Conservation (phyloP, 2,329 filamentous ascomycete species). For the Hirsutella rhossiliensis region DNA sequence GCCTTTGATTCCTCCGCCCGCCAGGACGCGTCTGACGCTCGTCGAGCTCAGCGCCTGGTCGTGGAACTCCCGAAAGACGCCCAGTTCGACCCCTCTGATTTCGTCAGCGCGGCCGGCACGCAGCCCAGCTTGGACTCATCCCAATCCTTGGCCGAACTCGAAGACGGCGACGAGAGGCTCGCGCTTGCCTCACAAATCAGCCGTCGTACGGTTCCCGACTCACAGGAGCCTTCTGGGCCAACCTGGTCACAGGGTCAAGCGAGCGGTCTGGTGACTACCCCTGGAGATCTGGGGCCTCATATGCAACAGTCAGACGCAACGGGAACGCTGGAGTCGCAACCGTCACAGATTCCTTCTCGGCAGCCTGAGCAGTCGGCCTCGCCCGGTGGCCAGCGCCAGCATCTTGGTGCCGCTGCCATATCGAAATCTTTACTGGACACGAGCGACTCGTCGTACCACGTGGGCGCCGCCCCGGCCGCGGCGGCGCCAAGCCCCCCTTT, state of each 20-base stretch:
- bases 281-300: background rate
- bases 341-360: conserved; percentile 10
- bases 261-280: background rate
- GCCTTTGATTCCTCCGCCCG: conserved; percentile 7
- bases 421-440: background rate
- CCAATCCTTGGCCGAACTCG: conserved; percentile 21
- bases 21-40: conserved; percentile 1
- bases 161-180: conserved; percentile 20
- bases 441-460: background rate
- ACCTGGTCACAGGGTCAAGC: conserved; percentile 7
- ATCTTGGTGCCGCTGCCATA: background rate
- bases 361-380: conserved; percentile 10
- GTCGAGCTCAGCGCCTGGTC: conserved; percentile 8
- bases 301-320: background rate
- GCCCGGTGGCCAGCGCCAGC: background rate
- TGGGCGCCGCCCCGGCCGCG: background rate
- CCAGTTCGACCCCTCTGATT: conserved; percentile 22
- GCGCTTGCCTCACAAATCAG: conserved; percentile 18
- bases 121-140: conserved; percentile 16
- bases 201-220: conserved; percentile 29
- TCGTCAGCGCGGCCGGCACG: conserved; percentile 18
- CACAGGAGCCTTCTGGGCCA: conserved; percentile 23
- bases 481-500: conserved; percentile 4
- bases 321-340: background rate
- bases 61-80: conserved; percentile 18